Conservation (phyloP, 108 stramenopile genomes). For the Craspedostauros australis region DNA sequence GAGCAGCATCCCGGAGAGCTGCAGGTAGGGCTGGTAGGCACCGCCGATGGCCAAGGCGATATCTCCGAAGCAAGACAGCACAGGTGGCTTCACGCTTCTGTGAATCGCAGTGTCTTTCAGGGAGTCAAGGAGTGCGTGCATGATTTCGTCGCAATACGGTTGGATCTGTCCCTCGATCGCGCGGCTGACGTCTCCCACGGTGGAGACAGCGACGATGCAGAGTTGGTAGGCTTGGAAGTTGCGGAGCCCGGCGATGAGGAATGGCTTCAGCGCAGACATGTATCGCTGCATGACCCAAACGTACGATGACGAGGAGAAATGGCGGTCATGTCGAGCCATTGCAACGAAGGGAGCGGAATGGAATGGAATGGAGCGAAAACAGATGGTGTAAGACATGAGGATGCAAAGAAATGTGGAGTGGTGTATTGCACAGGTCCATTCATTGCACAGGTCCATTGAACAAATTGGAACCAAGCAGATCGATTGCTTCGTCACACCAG, state of each 20-base stretch:
- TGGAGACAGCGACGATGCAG: conserved; percentile 88
- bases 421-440: too few species aligned
- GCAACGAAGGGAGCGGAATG: not conserved
- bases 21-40: conserved; percentile 87
- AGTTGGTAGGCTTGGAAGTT: conserved; percentile 91
- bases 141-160: conserved; percentile 89
- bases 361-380: not conserved
- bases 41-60: conserved; percentile 90
- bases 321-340: not conserved
- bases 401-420: not conserved
- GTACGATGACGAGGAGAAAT: not conserved
- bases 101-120: conserved; percentile 80
- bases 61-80: conserved; percentile 92
- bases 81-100: conserved; percentile 91
- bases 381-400: not conserved
- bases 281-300: conserved; percentile 56
- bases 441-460: too few species aligned
- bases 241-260: conserved; percentile 74
- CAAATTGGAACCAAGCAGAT: too few species aligned
- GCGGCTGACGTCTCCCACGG: conserved; percentile 90
- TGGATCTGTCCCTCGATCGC: conserved; percentile 78
- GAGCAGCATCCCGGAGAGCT: conserved; percentile 81
- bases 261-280: conserved; percentile 76
- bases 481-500: too few species aligned
- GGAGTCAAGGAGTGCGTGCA: conserved; percentile 78